Percentiles rank a stretch among this genome's conserved stretches.
Conservation (phyloP, 2,329 filamentous ascomycete species). For the Mycosphaerelloides madeirae region DNA sequence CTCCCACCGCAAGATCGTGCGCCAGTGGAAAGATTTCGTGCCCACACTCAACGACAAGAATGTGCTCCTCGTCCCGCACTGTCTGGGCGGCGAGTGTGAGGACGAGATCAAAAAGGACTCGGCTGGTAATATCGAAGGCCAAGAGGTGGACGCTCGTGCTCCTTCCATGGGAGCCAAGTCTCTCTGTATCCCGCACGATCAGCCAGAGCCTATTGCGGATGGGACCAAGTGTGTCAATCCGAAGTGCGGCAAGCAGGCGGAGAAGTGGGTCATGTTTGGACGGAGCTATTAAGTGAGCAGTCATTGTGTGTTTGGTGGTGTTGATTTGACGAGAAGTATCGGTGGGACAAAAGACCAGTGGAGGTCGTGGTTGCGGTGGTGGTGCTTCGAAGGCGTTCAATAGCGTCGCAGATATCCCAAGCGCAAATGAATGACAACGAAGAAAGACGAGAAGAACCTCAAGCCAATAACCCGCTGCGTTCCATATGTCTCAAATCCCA, state of each 20-base stretch:
- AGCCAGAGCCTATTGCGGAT: slow-evolving; percentile 67
- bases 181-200: slow-evolving; percentile 76
- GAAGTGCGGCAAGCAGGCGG: slow-evolving; percentile 69
- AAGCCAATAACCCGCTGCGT: too few relatives aligned
- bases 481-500: too few relatives aligned
- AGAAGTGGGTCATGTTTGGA: slow-evolving; percentile 92
- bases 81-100: slow-evolving; percentile 77
- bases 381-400: too few relatives aligned
- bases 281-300: slow-evolving; percentile 37
- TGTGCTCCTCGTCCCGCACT: slow-evolving; percentile 86
- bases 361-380: too few relatives aligned
- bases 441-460: too few relatives aligned
- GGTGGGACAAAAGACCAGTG: too few relatives aligned
- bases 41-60: slow-evolving; percentile 90
- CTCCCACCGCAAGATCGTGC: slow-evolving; percentile 73
- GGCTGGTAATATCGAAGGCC: slow-evolving; percentile 64
- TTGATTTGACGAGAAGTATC: neutral
- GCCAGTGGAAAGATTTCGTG: slow-evolving; percentile 84
- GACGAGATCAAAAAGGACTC: slow-evolving; percentile 93
- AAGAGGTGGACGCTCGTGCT: slow-evolving; percentile 64
- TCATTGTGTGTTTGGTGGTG: neutral
- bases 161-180: slow-evolving; percentile 73
- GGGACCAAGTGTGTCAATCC: slow-evolving; percentile 92
- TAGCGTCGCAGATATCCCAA: too few relatives aligned
- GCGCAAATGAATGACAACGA: too few relatives aligned